Conservation (phyloP, 2,329 filamentous ascomycete genomes). For the Pseudogymnoascus sp. region DNA sequence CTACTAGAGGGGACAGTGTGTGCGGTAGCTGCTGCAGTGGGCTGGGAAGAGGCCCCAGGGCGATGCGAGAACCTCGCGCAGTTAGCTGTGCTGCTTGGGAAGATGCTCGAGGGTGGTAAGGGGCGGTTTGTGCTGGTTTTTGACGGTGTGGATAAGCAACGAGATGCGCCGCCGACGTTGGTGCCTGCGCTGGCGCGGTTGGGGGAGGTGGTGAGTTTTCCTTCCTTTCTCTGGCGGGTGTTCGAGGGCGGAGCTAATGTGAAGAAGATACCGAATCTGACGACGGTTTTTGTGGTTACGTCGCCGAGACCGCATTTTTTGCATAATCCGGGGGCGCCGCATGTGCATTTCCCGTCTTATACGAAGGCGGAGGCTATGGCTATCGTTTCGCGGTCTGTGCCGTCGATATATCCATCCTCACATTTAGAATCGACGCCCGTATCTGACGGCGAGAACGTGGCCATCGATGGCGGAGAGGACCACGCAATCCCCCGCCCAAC, state of each 20-base stretch:
- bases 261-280: constrained; percentile 67
- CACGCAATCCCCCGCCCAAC: constrained; percentile 18
- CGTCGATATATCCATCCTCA: constrained; percentile 34
- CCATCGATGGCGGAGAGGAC: constrained; percentile 4
- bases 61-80: constrained; percentile 75
- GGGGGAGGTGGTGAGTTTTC: constrained; percentile 60
- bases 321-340: constrained; percentile 59
- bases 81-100: constrained; percentile 62
- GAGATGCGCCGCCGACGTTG: constrained; percentile 70
- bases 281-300: constrained; percentile 67
- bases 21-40: constrained; percentile 46
- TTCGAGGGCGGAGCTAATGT: constrained; percentile 12
- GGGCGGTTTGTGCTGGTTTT: constrained; percentile 73
- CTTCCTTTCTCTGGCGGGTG: not conserved
- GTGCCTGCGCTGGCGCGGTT: constrained; percentile 73
- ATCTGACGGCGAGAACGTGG: not conserved
- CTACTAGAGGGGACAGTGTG: constrained; percentile 63
- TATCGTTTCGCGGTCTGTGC: constrained; percentile 57
- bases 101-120: constrained; percentile 40
- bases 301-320: constrained; percentile 61
- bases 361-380: constrained; percentile 68
- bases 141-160: constrained; percentile 77
- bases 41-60: constrained; percentile 40
- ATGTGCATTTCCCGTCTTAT: constrained; percentile 79
- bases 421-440: constrained; percentile 24